phyloP scores from a whole-genome alignment of 768 basidiomycete genomes.

The Psilocybe sp. region DNA sequence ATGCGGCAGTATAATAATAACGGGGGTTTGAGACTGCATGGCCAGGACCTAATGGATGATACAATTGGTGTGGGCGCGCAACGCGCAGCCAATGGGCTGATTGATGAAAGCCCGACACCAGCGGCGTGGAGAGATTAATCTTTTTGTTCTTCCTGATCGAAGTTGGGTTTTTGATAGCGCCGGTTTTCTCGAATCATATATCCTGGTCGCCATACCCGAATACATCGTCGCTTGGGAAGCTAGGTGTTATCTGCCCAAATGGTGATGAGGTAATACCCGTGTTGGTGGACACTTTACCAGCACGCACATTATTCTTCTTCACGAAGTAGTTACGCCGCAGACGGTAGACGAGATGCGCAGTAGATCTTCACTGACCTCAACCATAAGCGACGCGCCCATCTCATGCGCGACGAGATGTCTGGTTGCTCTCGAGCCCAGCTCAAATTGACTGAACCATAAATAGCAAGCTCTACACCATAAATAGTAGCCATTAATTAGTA shows the following conservation, averaged over 20 bases:
- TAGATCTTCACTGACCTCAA: not conserved
- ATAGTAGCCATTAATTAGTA: no score
- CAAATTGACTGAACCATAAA: no score
- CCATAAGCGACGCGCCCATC: not conserved
- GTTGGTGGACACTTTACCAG: not conserved
- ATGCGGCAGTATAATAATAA: constrained; percentile 15
- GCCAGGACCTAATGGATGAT: constrained; percentile 60
- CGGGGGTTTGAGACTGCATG: constrained; percentile 51
- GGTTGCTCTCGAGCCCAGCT: no score
- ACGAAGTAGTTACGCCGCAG: not conserved
- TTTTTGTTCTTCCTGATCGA: no score
- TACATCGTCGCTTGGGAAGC: no score
- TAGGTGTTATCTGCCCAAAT: no score
- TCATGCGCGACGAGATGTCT: not conserved
- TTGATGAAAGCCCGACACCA: constrained; percentile 70
- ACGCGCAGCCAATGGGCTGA: constrained; percentile 42
- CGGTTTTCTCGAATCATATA: no score
- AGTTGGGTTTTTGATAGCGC: no score
- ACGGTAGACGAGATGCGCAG: no score
- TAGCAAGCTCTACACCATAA: no score
- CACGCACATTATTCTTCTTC: not conserved
- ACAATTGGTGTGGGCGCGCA: constrained; percentile 59
- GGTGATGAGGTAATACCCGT: no score
- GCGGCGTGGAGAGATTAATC: constrained; percentile 7
- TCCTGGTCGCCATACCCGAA: no score